Base-by-base conservation (phyloP, 78 protist species). In the Cavenderia fasciculata region DNA sequence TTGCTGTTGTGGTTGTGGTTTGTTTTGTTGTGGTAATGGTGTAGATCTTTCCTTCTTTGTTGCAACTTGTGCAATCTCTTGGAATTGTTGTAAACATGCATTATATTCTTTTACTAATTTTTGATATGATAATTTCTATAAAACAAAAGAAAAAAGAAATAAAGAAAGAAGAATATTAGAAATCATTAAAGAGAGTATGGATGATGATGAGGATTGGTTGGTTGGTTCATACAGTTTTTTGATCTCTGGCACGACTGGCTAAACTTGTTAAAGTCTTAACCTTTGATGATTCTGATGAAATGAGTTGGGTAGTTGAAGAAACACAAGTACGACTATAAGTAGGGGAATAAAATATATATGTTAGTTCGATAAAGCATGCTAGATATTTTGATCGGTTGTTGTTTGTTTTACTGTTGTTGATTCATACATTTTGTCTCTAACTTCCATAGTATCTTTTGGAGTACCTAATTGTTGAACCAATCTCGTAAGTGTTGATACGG, bases 341-440 rank as follows among this genome's bases (percentile, higher is more conserved):
- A 52, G 59, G 21, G 16, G n/a, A n/a, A 34, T 51, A 23, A 40
- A 12, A 56, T 56, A 6, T 38, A 40, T 14, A 38, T 3, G 21
- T 65, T 59, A 59, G 65, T 59, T 27, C 36, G 8, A 59, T 69
- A 46, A 46, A 46, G 12, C 4, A 46, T 8, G 11, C 23, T 14
- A 11, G 11, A 46, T 52, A 52, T 52, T 16, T 52, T 11, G 4
- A 52, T 4, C 14, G n/a, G n/a, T 52, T n/a, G 21, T 10, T n/a
- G n/a, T n/a, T n/a, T n/a, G n/a, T n/a, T n/a, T n/a, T n/a, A n/a
- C n/a, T n/a, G n/a, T n/a, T n/a, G n/a, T n/a, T n/a, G n/a, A n/a
- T n/a, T n/a, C n/a, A n/a, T 79, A 79, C 78, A 82, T 82, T 56
- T 82, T 82, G 21, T 82, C 90, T 82, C 90, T 82, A n/a, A 70